Evolutionary conservation across 2,329 filamentous ascomycete genomes (phyloP), one percentile per base, ranked within the genome.

Genomic region (Paradendryphiella salina): DNA sequence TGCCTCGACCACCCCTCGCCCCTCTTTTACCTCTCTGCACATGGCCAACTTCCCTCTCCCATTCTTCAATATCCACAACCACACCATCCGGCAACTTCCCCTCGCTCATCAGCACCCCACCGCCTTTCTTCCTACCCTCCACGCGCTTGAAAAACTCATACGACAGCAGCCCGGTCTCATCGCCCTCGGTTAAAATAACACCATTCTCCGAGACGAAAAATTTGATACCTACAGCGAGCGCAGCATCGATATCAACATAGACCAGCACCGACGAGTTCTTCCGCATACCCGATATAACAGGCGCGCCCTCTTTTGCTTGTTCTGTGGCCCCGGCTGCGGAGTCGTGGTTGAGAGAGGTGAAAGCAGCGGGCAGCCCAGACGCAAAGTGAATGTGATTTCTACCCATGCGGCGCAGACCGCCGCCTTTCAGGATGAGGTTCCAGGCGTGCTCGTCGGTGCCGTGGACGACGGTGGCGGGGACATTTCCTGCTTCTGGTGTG

Each of bases 351-450:
- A 64, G 47, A 4, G 54, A 28, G 26, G 59, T 69, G 61, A 79
- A 78, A 0, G 75, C 75, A 4, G 64, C 64, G 4, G 88, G 85
- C 10, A 92, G 76, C 0, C 89, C 90, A 5, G 85, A 84, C 2
- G 89, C 89, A 69, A 94, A 96, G 75, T 99, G 94, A 21, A 97
- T 87, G 67, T 97, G 93, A 57, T 88, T 95, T 46, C 94, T 76
- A 0, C 79, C 80, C 94, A 97, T 97, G 51, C 81, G 82, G 61
- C 83, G 85, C 51, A 99, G 75, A 0, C 93, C 92, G 4, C 92
- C 92, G 0, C 82, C 79, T n/a, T 80, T 79, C 9, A 91, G 73
- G 54, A 99, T 97, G 9, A 79, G 66, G 0, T 81, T 76, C 87
- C 91, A 96, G 15, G 88, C 87, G 11, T 83, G 82, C 63, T 92